Base-by-base conservation (phyloP, 768 basidiomycete genomes). In the Trametes cingulata region DNA sequence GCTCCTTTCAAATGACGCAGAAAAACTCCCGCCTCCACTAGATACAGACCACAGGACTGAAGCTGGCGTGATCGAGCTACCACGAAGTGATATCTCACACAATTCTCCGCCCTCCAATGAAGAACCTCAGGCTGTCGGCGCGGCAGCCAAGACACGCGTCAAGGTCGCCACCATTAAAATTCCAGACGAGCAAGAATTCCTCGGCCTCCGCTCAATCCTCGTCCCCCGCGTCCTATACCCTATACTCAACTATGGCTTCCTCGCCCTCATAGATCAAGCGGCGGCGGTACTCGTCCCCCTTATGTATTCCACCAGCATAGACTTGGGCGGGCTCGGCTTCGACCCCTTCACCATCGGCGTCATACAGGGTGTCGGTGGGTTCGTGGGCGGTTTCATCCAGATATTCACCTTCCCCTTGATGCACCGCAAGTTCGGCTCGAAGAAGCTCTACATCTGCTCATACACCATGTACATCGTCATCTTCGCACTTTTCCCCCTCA, bases 251-350 rank as follows among this genome's bases (percentile, higher is more conserved):
- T 79, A 79, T 60, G 72, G 56, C 20, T 62, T 72, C 27, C 61
- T 80, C 17, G 72, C 78, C 10, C 53, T 72, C 41, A 43, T 73
- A 1, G 77, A 79, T n/a, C 72, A 78, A 40, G 64, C 70, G 4
- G 53, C 70, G 45, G 61, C 62, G 40, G 75, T 75, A 10, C 71
- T 79, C 36, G 71, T 73, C 12, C 75, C 79, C 8, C 71, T 79
- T 56, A 77, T 75, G 63, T 74, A 74, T 62, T 73, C 75, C n/a
- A 74, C 75, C 0, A 67, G 75, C 5, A 68, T 76, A 13, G 63
- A 66, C 36, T 61, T 66, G 3, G 78, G 78, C 39, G 78, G 77
- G 24, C 69, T 78, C 29, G 76, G 74, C 24, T 68, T 78, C 61
- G 58, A 63, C 13, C 73, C 77, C 0, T 67, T 69, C 66, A 62